Base-by-base conservation (phyloP, 2,329 filamentous ascomycete species). In the Xylaria sp. region DNA sequence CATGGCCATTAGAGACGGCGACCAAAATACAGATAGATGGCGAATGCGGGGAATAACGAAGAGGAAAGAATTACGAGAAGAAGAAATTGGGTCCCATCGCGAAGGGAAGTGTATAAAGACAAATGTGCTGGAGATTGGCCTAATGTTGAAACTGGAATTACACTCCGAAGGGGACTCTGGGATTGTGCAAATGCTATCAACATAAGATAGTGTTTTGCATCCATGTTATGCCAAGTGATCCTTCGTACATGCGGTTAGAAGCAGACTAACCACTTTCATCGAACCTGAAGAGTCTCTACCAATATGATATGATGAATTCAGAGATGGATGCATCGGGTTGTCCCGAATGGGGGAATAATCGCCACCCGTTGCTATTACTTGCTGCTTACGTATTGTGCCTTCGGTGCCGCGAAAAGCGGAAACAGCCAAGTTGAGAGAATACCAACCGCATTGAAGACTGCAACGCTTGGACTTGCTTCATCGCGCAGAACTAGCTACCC, bases 161-260 rank as follows among this genome's bases (percentile, higher is more conserved):
- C 15, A 44, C 28, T 17, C 20, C 6, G 36, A 38, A 36, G 63
- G 56, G n/a, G 7, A 33, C 31, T 42, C 44, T 53, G n/a, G 7
- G 26, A 13, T 13, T 15, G n/a, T 42, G 3, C 26, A 26, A 59
- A 11, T 28, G 13, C 26, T 54, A 26, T 36, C 13, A 36, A 6
- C 31, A 54, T 31, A 3, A 31, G 17, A 60, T 36, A 31, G 31
- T 38, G 36, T 66, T 66, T 61, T 17, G 49, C 38, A 56, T 46
- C 57, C 63, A 31, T 49, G 63, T 36, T 61, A 57, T 33, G 64
- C 40, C 53, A 42, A 58, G 49, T 42, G 49, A 66, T 66, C 64
- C 58, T 66, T 66, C 64, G 20, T 48, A 33, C 23, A 44, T 28
- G 54, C 31, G 20, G 23, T n/a, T 23, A 13, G 53, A 56, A n/a